Evolutionary conservation across 495 filamentous ascomycete species (phyloP).

Genomic region (Penicillium simplicissimum): DNA sequence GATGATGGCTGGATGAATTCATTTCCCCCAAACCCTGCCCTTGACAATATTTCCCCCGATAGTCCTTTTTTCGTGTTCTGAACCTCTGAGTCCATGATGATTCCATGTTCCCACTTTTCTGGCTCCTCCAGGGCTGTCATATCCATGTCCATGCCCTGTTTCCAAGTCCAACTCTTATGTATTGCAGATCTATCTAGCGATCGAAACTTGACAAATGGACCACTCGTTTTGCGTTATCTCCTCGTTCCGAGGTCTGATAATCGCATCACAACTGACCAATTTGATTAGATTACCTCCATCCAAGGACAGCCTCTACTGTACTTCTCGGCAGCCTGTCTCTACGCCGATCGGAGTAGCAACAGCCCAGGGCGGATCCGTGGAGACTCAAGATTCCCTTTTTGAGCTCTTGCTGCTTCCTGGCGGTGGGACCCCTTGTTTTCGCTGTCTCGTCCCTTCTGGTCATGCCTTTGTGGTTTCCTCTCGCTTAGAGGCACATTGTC

Average conservation of each 20-base stretch:
- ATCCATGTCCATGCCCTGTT: neutral
- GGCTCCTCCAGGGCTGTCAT: neutral
- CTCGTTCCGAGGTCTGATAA: neutral
- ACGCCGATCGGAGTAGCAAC: constrained; percentile 14
- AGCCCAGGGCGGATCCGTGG: constrained; percentile 15
- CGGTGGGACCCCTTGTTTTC: constrained; percentile 19
- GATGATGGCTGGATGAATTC: neutral
- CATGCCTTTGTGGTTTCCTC: neutral
- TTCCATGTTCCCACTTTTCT: neutral
- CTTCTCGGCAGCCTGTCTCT: neutral
- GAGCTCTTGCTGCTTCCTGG: constrained; percentile 23
- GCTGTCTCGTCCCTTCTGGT: constrained; percentile 12
- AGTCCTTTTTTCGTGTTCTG: neutral
- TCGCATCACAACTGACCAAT: neutral
- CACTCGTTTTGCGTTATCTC: neutral
- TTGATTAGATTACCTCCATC: neutral
- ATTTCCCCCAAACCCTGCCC: neutral
- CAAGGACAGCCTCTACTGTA: neutral
- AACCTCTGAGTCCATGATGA: neutral
- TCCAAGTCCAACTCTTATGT: neutral
- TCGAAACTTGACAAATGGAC: neutral
- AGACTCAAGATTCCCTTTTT: constrained; percentile 33
- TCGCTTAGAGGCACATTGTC: neutral
- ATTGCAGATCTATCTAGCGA: neutral
- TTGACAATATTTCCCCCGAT: neutral